Conservation (phyloP, 2,329 filamentous ascomycete genomes). For the Pleoardoris graminearum region DNA sequence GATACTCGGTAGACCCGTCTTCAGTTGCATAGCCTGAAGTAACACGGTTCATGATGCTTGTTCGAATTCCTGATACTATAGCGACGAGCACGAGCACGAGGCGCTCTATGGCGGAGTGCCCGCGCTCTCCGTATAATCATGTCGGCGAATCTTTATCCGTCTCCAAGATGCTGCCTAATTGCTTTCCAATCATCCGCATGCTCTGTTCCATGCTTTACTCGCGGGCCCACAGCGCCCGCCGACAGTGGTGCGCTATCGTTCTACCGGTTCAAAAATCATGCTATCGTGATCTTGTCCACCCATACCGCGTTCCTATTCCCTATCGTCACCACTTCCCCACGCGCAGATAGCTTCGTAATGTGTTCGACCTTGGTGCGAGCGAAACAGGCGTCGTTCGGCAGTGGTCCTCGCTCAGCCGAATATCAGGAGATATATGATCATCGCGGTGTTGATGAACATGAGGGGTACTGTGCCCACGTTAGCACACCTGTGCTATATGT, state of each 20-base stretch:
- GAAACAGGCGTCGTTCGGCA: not conserved
- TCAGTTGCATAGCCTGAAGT: too few species aligned
- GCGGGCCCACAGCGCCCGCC: not conserved
- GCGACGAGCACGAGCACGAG: too few species aligned
- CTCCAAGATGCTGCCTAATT: too few species aligned
- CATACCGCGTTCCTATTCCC: not conserved
- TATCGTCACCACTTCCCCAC: not conserved
- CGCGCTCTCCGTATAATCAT: too few species aligned
- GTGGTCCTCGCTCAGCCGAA: constrained; percentile 33
- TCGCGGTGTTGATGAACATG: constrained; percentile 45
- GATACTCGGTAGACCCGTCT: too few species aligned
- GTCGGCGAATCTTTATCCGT: too few species aligned
- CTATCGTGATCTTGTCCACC: not conserved
- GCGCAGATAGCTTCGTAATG: not conserved
- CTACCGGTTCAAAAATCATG: not conserved
- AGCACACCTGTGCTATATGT: too few species aligned
- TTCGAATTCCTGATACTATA: too few species aligned
- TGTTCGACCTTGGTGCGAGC: constrained; percentile 20
- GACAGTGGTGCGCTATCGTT: constrained; percentile 7
- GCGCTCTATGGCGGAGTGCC: too few species aligned
- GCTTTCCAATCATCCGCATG: too few species aligned
- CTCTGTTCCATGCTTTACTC: not conserved
- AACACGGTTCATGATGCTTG: too few species aligned
- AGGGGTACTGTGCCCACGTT: constrained; percentile 39
- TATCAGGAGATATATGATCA: constrained; percentile 45